Evolutionary conservation across 225 moss, liverwort and hornwort species (phyloP).

Genomic region (Polytrichum commune): DNA sequence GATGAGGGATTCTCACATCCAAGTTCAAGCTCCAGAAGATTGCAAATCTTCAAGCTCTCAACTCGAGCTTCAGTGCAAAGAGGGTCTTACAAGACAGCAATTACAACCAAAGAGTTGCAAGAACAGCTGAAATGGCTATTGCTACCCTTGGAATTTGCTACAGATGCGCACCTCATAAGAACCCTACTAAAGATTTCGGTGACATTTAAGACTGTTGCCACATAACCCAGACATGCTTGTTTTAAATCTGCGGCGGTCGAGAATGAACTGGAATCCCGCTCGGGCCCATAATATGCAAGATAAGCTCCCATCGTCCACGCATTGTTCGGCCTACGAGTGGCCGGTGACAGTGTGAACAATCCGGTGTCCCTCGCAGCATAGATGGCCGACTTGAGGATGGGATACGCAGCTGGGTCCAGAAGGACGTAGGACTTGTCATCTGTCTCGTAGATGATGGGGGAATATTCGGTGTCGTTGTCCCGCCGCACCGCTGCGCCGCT

Average conservation of each 20-base stretch:
- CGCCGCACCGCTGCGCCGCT: constrained; percentile 12
- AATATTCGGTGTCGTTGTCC: constrained; percentile 51
- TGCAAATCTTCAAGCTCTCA: too few relatives aligned
- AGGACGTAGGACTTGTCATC: neutral
- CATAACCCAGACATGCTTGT: constrained; percentile 52
- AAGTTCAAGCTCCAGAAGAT: too few relatives aligned
- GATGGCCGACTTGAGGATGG: constrained; percentile 34
- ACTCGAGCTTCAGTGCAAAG: too few relatives aligned
- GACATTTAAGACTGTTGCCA: constrained; percentile 47
- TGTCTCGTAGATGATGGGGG: constrained; percentile 51
- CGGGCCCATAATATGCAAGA: constrained; percentile 63
- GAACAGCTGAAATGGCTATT: too few relatives aligned
- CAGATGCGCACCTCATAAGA: constrained; percentile 33
- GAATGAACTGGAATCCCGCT: constrained; percentile 20
- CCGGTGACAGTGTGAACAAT: constrained; percentile 53
- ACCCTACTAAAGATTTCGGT: constrained; percentile 52
- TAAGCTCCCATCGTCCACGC: constrained; percentile 60
- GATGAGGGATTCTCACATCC: too few relatives aligned
- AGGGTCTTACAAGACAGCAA: too few relatives aligned
- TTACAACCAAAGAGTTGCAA: too few relatives aligned
- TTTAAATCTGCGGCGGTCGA: constrained; percentile 23
- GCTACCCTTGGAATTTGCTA: neutral
- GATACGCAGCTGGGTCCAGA: constrained; percentile 35
- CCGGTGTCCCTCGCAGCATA: constrained; percentile 48
- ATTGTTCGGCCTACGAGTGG: constrained; percentile 11